Base-by-base conservation (phyloP, 1,284 basidiomycete species). In the Phellinidium pouzarii region DNA sequence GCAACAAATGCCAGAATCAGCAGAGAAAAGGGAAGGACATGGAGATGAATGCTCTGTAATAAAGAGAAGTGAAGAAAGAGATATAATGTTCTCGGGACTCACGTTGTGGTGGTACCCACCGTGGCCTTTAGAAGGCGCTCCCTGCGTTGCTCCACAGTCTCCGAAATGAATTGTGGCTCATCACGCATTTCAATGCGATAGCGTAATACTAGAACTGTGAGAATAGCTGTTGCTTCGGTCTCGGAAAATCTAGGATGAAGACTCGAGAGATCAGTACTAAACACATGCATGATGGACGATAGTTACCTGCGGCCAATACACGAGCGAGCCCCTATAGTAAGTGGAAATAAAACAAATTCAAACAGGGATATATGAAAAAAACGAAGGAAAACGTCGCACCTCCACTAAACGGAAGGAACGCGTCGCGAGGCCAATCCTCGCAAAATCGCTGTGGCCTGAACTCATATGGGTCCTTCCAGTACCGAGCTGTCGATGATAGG, bases 401-500 rank as follows among this genome's bases (percentile, higher is more conserved):
- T 37, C 65, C 66, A 45, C 74, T 75, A 61, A 81, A 83, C 1
- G 77, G 74, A 8, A 77, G 42, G 58, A 80, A 77, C 0, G 77
- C 77, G 61, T 79, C 72, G 9, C 68, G 64, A n/a, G 70, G 71
- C 71, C 72, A 78, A 41, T 76, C 70, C 4, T 68, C 70, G 26
- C 79, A 61, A 62, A 80, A 80, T 20, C 79, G 69, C 23, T 66
- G 66, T 19, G 79, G 80, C 48, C 71, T 71, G 62, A 77, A 82
- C 1, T 65, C 59, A 37, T 73, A 53, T 0, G 78, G 76, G 42
- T 80, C 71, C 45, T 72, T 62, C 78, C 79, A 81, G 58, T 77
- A 76, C 41, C 64, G 71, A 41, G 75, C 79, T 80, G 31, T 45
- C 23, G 29, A 47, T n/a, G n/a, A 2, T 36, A 12, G 19, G 7